phyloP scores from a whole-genome alignment of 169 alveolate genomes.

The Perkinsus chesapeaki region DNA sequence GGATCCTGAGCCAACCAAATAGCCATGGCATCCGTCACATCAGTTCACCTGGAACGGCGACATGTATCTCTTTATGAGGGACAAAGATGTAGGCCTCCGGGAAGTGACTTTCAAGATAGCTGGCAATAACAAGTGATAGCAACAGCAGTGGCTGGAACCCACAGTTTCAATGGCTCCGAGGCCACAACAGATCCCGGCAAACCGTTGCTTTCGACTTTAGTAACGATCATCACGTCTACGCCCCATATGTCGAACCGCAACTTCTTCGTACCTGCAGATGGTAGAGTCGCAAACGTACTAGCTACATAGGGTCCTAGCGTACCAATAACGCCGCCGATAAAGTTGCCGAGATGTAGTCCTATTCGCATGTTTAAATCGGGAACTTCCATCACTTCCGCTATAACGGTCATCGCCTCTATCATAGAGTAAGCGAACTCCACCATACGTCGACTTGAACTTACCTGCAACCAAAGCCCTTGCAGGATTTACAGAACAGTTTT shows the following conservation, averaged over 20 bases:
- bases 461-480: no score
- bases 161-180: no score
- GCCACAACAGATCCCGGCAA: constrained; percentile 81
- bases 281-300: not conserved
- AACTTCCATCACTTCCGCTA: constrained; percentile 65
- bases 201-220: constrained; percentile 86
- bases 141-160: no score
- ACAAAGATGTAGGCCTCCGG: no score
- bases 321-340: constrained; percentile 94
- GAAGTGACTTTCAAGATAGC: no score
- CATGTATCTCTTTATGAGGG: no score
- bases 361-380: constrained; percentile 87
- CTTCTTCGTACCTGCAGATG: not conserved
- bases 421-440: constrained; percentile 50
- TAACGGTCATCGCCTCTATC: constrained; percentile 81
- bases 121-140: no score
- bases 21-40: no score
- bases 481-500: not conserved
- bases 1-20: no score
- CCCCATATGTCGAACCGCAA: constrained; percentile 83
- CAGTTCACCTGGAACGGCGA: no score
- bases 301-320: constrained; percentile 68
- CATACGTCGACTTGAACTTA: not conserved
- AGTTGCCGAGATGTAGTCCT: constrained; percentile 94
- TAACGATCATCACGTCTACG: constrained; percentile 84